Evolutionary conservation across 768 basidiomycete species (phyloP), one percentile per base, ranked within the genome.

Genomic region (Lactifluus echinatus): DNA sequence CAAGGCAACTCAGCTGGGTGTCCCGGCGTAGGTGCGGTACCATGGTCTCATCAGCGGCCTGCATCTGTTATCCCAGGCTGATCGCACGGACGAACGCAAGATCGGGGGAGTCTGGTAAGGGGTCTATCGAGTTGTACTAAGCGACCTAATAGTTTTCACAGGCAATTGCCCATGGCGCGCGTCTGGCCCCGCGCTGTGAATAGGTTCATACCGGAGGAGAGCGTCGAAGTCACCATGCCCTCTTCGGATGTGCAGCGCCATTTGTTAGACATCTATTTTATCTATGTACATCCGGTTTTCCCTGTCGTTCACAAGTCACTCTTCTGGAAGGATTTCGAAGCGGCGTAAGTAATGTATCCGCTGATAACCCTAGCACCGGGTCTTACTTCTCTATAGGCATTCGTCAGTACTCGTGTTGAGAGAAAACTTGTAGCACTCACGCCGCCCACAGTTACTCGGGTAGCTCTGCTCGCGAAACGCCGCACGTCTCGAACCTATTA

Each of bases 281-380:
- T 80, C 11, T 87, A 90, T 65, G 83, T 87, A 29, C 91, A 94
- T 63, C 90, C 92, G 6, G 76, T 83, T 51, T 87, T 89, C 64
- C 93, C 92, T 7, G 76, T 93, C 45, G 70, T 93, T n/a, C 81
- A 89, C 69, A 87, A 84, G 69, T 72, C 70, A 12, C 77, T 79
- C 21, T 91, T 93, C 68, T 67, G 87, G 63, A 69, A 77, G 17
- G 83, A 87, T 60, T 92, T 81, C 66, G 71, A 63, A 54, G 45
- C 42, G 24, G 28, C 47, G 64, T 64, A 42, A 48, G 64, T 55
- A 29, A 23, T 2, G 4, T 12, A 29, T 43, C 8, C 26, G 2
- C 7, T 47, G 28, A 36, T 33, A 34, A 31, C 19, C 26, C 21
- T 24, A 3, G 14, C 14, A 21, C 21, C 37, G 21, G 49, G 19